Evolutionary conservation across 1,284 basidiomycete species (phyloP).

Genomic region (Tilletia indica): DNA sequence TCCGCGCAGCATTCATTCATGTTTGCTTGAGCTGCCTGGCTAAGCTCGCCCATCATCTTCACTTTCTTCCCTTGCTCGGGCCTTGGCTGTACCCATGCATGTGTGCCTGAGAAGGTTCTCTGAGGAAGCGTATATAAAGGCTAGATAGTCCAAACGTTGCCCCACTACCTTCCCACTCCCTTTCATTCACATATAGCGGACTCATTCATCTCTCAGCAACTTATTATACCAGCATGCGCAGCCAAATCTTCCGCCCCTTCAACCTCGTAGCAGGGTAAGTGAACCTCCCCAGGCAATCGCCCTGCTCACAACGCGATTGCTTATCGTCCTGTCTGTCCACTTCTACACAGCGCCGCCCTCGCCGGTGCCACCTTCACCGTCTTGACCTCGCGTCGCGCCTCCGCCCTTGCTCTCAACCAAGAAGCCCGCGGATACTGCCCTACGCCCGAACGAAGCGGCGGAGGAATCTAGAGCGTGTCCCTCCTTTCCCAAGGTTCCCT

Average conservation of each 20-base stretch:
- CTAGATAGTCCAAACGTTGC: too few species aligned
- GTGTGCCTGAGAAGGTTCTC: too few species aligned
- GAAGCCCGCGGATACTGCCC: constrained; percentile 11
- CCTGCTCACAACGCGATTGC: neutral
- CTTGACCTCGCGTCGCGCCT: constrained; percentile 9
- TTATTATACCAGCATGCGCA: neutral
- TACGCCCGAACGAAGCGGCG: constrained; percentile 13
- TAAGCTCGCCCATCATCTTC: too few species aligned
- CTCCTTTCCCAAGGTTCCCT: too few species aligned
- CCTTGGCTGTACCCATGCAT: too few species aligned
- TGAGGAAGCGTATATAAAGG: too few species aligned
- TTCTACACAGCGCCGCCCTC: neutral
- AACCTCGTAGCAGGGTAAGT: constrained; percentile 17
- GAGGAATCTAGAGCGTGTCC: neutral
- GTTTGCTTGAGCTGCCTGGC: too few species aligned
- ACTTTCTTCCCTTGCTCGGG: too few species aligned
- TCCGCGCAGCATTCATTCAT: too few species aligned
- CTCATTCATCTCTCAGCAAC: too few species aligned
- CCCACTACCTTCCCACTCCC: too few species aligned
- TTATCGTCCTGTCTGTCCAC: neutral
- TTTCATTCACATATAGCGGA: too few species aligned
- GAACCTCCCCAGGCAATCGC: neutral
- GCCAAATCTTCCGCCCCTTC: constrained; percentile 12
- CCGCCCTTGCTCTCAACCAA: neutral
- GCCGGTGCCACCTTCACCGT: constrained; percentile 13